Conservation (phyloP, 1,284 basidiomycete genomes). For the Xerocomus minutiporus region DNA sequence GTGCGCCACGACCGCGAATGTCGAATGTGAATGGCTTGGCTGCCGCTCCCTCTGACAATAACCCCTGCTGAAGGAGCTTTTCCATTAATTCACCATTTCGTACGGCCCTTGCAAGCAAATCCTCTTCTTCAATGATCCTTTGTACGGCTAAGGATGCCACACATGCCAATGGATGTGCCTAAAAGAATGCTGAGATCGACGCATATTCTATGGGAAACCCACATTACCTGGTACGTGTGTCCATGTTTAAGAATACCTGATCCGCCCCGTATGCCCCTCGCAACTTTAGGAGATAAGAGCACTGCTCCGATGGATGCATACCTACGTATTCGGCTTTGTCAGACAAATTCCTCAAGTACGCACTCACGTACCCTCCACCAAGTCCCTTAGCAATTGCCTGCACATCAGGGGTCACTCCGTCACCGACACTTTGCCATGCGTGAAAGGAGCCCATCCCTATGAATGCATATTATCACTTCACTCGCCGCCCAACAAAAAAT, state of each 20-base stretch:
- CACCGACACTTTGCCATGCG: constrained; percentile 80
- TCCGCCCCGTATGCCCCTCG: constrained; percentile 60
- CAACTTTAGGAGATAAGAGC: constrained; percentile 67
- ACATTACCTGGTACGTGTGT: constrained; percentile 74
- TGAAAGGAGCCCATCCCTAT: constrained; percentile 80
- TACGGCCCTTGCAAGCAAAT: constrained; percentile 64
- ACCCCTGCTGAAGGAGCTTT: constrained; percentile 48
- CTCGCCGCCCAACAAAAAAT: not conserved
- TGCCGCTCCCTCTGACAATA: constrained; percentile 50
- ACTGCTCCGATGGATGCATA: constrained; percentile 82
- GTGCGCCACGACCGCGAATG: constrained; percentile 73
- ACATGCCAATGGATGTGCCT: constrained; percentile 71
- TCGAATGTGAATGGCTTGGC: constrained; percentile 68
- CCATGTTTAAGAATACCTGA: constrained; percentile 78
- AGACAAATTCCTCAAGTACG: constrained; percentile 1
- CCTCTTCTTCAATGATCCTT: constrained; percentile 61
- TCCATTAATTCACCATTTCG: constrained; percentile 60
- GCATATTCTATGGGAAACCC: not conserved
- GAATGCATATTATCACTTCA: constrained; percentile 1
- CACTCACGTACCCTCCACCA: constrained; percentile 65
- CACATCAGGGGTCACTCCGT: constrained; percentile 72
- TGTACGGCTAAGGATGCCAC: constrained; percentile 79
- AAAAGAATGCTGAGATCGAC: constrained; percentile 10
- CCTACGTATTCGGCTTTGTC: constrained; percentile 34
- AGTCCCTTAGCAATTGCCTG: constrained; percentile 85